Conservation (phyloP, 2,329 filamentous ascomycete genomes). For the Ophiostoma fasciatum region DNA sequence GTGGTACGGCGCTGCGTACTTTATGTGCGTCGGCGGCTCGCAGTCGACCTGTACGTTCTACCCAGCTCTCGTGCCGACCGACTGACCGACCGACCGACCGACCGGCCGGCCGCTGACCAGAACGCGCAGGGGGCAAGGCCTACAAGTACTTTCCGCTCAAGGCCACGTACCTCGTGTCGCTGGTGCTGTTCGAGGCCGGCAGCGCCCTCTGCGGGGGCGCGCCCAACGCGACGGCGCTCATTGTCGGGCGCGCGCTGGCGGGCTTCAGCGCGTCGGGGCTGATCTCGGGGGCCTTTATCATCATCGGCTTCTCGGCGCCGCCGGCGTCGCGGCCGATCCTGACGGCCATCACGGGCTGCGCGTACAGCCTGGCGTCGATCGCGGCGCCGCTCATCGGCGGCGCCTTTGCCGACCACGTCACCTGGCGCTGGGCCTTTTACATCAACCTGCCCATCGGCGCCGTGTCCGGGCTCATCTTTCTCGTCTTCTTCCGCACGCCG, state of each 20-base stretch:
- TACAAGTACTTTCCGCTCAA: constrained; percentile 37
- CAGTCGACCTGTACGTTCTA: constrained; percentile 18
- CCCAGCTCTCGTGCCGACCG: too few species aligned
- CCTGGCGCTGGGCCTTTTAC: constrained; percentile 17
- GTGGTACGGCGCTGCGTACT: constrained; percentile 12
- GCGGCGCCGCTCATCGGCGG: constrained; percentile 15
- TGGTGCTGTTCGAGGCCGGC: constrained; percentile 39
- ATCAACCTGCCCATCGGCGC: constrained; percentile 18
- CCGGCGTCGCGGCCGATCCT: constrained; percentile 16
- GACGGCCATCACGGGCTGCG: constrained; percentile 5
- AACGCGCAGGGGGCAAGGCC: constrained; percentile 29
- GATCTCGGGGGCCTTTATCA: constrained; percentile 21
- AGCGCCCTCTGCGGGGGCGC: constrained; percentile 34
- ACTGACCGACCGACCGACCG: too few species aligned
- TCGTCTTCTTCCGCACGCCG: constrained; percentile 22
- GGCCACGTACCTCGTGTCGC: constrained; percentile 26
- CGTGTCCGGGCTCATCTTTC: constrained; percentile 12
- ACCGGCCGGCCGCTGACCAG: too few species aligned
- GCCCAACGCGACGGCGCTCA: constrained; percentile 30
- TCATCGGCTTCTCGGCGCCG: constrained; percentile 19
- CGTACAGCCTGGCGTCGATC: constrained; percentile 16
- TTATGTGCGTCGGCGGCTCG: constrained; percentile 29
- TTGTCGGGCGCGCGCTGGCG: constrained; percentile 35
- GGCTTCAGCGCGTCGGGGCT: constrained; percentile 29
- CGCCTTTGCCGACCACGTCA: constrained; percentile 12